Evolutionary conservation across 2,329 filamentous ascomycete species (phyloP), one percentile per base, ranked within the genome.

Genomic region (Aspergillus ustus): DNA sequence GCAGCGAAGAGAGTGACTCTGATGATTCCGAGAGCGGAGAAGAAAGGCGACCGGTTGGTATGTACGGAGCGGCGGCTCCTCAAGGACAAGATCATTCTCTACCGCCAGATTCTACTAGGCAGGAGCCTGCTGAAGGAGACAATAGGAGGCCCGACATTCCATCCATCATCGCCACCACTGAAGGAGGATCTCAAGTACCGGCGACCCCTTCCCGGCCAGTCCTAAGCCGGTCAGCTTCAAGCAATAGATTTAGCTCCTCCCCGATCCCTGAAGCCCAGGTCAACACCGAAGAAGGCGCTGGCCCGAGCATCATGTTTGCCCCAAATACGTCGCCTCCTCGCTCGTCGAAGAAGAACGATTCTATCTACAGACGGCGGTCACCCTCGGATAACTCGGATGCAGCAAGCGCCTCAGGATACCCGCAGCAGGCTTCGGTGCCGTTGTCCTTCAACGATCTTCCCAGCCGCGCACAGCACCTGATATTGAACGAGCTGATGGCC

Each of bases 361-460:
- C 77, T 6, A 79, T 80, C 58, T 80, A 80, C 57, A 67, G 71
- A 4, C 74, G 72, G 28, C 67, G 67, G n/a, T 67, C 68, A 7
- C 69, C 72, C 11, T 66, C 67, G 25, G 66, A 56, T 2, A 49
- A 28, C 48, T 62, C 54, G 60, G 69, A 4, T 68, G 70, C 15
- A 71, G 72, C 34, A 69, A 66, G 60, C 19, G 78, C 80, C 28
- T 75, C 77, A 2, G 83, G 83, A 8, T 85, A 80, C 65, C 83
- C 84, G 0, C 84, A 85, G 3, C 85, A 85, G 22, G 87, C 88
- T 56, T 83, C 86, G 2, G 77, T 92, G 3, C 85, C 91, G 0
- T 80, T 96, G 2, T 92, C 88, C 2, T 96, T 96, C 81, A 96
- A 96, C 69, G 91, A 96, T 70, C 80, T 96, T 4, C 92, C 92